Conservation (phyloP, 768 basidiomycete genomes). For the Myochromella boudieri region DNA sequence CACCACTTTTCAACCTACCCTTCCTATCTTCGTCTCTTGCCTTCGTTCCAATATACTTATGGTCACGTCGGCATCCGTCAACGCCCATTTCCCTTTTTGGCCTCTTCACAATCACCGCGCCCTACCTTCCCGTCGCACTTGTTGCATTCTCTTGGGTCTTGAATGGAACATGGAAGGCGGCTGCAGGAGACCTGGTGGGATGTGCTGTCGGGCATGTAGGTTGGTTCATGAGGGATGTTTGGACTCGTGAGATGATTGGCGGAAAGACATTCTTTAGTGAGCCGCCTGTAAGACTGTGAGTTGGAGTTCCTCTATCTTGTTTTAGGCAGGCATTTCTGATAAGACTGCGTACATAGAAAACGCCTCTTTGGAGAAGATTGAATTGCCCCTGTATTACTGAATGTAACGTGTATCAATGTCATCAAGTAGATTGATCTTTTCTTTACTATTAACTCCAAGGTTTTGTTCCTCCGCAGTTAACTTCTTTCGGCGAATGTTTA, state of each 20-base stretch:
- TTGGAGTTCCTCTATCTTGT: constrained; percentile 18
- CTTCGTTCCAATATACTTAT: constrained; percentile 95
- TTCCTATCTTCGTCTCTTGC: constrained; percentile 93
- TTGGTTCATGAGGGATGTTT: constrained; percentile 85
- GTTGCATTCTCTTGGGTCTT: constrained; percentile 84
- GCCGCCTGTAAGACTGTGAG: constrained; percentile 69
- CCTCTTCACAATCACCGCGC: constrained; percentile 90
- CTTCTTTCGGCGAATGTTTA: too few species aligned
- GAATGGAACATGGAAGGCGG: constrained; percentile 82
- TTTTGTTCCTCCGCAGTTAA: neutral
- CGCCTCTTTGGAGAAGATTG: constrained; percentile 62
- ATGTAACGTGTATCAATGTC: constrained; percentile 3
- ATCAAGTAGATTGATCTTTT: neutral
- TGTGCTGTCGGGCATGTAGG: constrained; percentile 86
- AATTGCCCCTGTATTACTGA: neutral
- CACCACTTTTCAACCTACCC: constrained; percentile 87
- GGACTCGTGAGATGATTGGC: constrained; percentile 85
- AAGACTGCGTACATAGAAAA: constrained; percentile 40
- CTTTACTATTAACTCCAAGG: neutral
- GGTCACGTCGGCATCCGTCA: constrained; percentile 92
- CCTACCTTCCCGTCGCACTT: constrained; percentile 91
- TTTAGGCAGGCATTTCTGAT: neutral
- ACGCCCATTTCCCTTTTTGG: constrained; percentile 97
- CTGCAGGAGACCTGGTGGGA: constrained; percentile 78
- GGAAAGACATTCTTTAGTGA: constrained; percentile 72